Percentiles rank a stretch among this genome's conserved stretches.
Evolutionary conservation across 73 alveolate species (phyloP).

Genomic region (Symbiodinium natans): DNA sequence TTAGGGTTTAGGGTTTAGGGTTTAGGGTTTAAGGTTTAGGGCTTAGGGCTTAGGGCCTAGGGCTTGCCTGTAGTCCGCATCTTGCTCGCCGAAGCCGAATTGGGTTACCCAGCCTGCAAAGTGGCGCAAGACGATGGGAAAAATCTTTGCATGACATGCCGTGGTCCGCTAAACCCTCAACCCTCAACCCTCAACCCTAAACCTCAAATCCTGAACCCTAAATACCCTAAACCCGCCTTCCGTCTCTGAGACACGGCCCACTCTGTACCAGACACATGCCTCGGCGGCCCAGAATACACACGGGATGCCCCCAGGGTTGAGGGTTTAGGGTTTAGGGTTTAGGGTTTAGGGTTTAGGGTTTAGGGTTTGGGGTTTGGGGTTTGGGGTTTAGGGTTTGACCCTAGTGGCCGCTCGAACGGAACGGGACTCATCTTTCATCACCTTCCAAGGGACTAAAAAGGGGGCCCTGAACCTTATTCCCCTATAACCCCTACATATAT

Average conservation of each 20-base stretch:
- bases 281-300: not conserved
- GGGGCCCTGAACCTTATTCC: no score
- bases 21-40: no score
- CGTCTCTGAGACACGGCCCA: not conserved
- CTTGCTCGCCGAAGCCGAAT: not conserved
- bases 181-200: not conserved
- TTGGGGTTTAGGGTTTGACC: not conserved
- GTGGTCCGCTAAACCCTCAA: not conserved
- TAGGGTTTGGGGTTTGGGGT: not conserved
- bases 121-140: no score
- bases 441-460: not conserved
- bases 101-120: not conserved
- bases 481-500: no score
- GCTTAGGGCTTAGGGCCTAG: no score
- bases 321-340: not conserved
- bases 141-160: not conserved
- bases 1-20: no score
- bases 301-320: not conserved
- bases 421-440: not conserved
- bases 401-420: no score
- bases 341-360: not conserved
- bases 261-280: not conserved
- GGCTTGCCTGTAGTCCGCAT: not conserved
- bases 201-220: not conserved
- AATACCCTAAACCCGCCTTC: not conserved